These are phyloP conservation scores for Chytridium lagenaria DNA, from an alignment of 371 early-diverging fungal species.

Conservation along the genomic window DNA sequence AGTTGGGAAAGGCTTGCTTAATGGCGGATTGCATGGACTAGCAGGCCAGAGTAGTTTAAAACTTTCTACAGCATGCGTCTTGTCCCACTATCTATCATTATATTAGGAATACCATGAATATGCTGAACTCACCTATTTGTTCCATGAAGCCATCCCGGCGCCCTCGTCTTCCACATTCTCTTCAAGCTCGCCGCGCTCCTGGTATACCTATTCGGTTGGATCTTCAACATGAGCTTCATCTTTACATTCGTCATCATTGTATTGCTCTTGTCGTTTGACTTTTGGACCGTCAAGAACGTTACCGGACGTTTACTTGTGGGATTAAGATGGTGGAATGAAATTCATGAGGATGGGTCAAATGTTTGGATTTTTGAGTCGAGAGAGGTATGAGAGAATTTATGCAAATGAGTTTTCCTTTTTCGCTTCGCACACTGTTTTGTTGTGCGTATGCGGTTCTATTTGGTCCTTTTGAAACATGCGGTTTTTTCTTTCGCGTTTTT, in stretches of 20 bases:
- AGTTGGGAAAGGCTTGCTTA: too few relatives aligned
- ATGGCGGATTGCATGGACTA: too few relatives aligned
- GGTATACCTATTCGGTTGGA: conserved; percentile 81
- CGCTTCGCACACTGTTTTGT: too few relatives aligned
- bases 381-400: conserved; percentile 78
- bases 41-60: too few relatives aligned
- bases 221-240: conserved; percentile 82
- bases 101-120: too few relatives aligned
- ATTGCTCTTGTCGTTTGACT: conserved; percentile 91
- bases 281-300: conserved; percentile 98
- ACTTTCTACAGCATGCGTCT: too few relatives aligned
- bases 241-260: conserved; percentile 91
- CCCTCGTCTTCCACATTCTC: conserved; percentile 86
- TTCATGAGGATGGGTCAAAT: conserved; percentile 88
- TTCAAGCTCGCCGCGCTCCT: conserved; percentile 78
- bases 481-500: too few relatives aligned
- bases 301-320: conserved; percentile 95
- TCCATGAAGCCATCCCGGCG: conserved; percentile 83
- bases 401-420: too few relatives aligned
- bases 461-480: too few relatives aligned
- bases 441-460: too few relatives aligned
- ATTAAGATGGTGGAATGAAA: conserved; percentile 98
- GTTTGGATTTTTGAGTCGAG: conserved; percentile 95
- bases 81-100: too few relatives aligned
- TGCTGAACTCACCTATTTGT: too few relatives aligned